Conservation (phyloP, 352 stramenopile species). For the Phytopythium kandeliae region DNA sequence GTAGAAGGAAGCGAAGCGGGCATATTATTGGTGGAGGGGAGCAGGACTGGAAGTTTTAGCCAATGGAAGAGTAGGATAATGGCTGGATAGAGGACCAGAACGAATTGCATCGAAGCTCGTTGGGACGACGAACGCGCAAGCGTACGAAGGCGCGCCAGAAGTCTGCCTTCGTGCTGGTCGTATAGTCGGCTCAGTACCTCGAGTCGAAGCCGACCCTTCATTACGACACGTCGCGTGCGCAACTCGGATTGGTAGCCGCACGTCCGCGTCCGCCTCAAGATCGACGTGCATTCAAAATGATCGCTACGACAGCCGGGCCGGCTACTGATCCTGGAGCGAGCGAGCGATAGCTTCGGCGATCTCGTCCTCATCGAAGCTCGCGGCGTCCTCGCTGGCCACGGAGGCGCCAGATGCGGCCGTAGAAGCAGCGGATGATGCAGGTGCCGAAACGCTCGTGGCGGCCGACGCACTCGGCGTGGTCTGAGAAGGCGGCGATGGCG, state of each 20-base stretch:
- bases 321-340: constrained; percentile 67
- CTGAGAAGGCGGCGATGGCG: constrained; percentile 7
- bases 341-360: constrained; percentile 74
- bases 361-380: constrained; percentile 64
- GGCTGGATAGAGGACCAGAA: constrained; percentile 13
- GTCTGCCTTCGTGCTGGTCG: constrained; percentile 10
- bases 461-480: constrained; percentile 5
- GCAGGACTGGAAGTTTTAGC: constrained; percentile 16
- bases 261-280: constrained; percentile 12
- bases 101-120: not conserved
- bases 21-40: constrained; percentile 31
- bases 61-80: constrained; percentile 14
- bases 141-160: no score
- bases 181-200: no score
- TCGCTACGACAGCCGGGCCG: not conserved
- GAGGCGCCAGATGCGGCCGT: constrained; percentile 6
- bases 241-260: constrained; percentile 5
- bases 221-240: constrained; percentile 6
- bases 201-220: no score
- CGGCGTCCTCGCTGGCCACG: constrained; percentile 9
- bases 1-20: constrained; percentile 2
- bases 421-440: no score
- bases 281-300: constrained; percentile 3
- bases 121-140: not conserved
- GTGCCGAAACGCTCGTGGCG: no score